Evolutionary conservation across 1,139 yeast species (phyloP).

Genomic region (Protomyces gravidus): DNA sequence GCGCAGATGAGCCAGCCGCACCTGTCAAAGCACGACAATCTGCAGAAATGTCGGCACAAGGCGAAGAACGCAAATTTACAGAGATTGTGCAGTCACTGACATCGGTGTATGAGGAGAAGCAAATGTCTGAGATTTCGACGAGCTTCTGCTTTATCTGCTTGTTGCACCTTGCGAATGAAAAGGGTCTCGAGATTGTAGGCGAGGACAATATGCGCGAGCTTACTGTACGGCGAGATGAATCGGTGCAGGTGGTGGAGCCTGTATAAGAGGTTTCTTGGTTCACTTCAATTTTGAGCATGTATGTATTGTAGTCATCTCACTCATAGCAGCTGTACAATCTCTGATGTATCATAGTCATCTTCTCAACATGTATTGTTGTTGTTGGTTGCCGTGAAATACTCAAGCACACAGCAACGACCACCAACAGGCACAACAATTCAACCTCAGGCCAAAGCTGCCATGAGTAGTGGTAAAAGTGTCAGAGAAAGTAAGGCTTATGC

Average conservation of each 20-base stretch:
- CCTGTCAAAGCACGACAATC: background rate
- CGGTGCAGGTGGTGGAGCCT: conserved; percentile 14
- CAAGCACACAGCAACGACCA: too few relatives aligned
- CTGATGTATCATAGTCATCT: too few relatives aligned
- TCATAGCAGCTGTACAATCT: too few relatives aligned
- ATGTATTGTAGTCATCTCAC: too few relatives aligned
- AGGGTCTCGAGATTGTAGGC: conserved; percentile 62
- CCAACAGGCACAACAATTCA: too few relatives aligned
- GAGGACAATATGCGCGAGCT: conserved; percentile 46
- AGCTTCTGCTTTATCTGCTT: conserved; percentile 83
- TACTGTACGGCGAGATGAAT: conserved; percentile 25
- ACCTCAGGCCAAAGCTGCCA: too few relatives aligned
- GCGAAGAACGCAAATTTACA: conserved; percentile 45
- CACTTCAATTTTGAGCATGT: too few relatives aligned
- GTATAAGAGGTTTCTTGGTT: too few relatives aligned
- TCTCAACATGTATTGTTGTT: too few relatives aligned
- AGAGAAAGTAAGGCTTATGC: too few relatives aligned
- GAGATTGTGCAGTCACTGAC: conserved; percentile 45
- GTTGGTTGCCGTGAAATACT: too few relatives aligned
- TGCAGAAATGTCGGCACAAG: conserved; percentile 6
- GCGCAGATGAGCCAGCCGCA: conserved; percentile 31
- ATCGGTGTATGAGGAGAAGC: conserved; percentile 40
- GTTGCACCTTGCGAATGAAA: conserved; percentile 83
- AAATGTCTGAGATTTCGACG: conserved; percentile 63
- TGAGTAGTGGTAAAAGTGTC: background rate